Evolutionary conservation across 768 basidiomycete genomes (phyloP).

Genomic region (Leucocoprinus sp.): DNA sequence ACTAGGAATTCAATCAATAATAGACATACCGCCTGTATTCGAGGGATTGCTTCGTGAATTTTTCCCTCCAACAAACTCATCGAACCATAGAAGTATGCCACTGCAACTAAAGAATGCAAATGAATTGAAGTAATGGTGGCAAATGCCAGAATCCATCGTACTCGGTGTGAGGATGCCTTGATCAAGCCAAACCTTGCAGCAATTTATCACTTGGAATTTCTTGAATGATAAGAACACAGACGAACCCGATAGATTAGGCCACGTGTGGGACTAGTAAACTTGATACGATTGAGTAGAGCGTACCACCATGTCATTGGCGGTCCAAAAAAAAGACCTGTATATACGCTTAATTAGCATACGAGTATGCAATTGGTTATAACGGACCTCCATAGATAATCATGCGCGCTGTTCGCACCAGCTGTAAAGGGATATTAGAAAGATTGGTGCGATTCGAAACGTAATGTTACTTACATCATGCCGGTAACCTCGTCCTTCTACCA

Average conservation of each 20-base stretch:
- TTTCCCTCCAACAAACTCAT: constrained; percentile 82
- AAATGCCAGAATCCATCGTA: constrained; percentile 17
- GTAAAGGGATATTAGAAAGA: not conserved
- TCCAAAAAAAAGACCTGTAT: constrained; percentile 62
- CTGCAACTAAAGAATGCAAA: constrained; percentile 27
- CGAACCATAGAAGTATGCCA: constrained; percentile 51
- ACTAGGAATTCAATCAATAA: not conserved
- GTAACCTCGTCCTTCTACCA: constrained; percentile 60
- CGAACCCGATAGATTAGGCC: constrained; percentile 57
- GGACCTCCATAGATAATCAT: constrained; percentile 68
- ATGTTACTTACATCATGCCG: constrained; percentile 58
- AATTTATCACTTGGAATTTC: constrained; percentile 6
- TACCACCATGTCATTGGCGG: constrained; percentile 83
- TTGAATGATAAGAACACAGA: not conserved
- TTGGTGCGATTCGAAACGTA: not conserved
- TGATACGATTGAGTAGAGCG: constrained; percentile 58
- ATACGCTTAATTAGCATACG: not conserved
- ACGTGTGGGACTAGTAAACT: constrained; percentile 52
- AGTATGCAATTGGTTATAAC: constrained; percentile 2
- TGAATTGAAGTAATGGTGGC: not conserved
- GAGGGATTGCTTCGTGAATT: constrained; percentile 33
- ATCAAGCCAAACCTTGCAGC: constrained; percentile 67
- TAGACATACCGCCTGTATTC: constrained; percentile 37
- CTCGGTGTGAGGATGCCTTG: constrained; percentile 73
- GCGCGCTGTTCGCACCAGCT: constrained; percentile 57